phyloP scores from a whole-genome alignment of 805 yeast genomes.

The Yarrowia bubula region DNA sequence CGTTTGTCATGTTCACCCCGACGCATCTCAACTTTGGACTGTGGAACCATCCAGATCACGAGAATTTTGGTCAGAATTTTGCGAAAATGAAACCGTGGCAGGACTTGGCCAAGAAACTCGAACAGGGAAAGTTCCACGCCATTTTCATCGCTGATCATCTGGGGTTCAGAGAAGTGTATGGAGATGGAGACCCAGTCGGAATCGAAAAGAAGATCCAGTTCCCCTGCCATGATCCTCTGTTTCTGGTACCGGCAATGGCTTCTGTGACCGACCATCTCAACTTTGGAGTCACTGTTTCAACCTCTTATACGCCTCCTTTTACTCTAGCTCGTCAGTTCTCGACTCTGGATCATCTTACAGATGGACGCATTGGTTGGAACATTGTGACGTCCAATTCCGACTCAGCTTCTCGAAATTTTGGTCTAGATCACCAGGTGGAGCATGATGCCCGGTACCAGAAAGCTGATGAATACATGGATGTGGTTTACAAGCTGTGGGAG shows the following conservation, averaged over 20 bases:
- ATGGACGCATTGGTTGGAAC: slow-evolving; percentile 50
- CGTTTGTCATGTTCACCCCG: slow-evolving; percentile 41
- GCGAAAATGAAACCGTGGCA: slow-evolving; percentile 42
- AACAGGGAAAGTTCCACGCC: slow-evolving; percentile 43
- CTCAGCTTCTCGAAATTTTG: slow-evolving; percentile 45
- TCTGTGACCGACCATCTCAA: slow-evolving; percentile 44
- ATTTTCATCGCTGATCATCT: slow-evolving; percentile 45
- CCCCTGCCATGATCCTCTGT: slow-evolving; percentile 44
- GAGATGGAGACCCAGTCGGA: slow-evolving; percentile 26
- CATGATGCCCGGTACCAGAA: slow-evolving; percentile 45
- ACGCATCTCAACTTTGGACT: slow-evolving; percentile 37
- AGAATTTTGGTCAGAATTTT: slow-evolving; percentile 32
- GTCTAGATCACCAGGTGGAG: slow-evolving; percentile 41
- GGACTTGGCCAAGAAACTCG: slow-evolving; percentile 41
- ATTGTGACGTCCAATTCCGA: slow-evolving; percentile 47
- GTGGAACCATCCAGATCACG: slow-evolving; percentile 46
- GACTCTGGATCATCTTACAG: slow-evolving; percentile 46
- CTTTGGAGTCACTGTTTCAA: slow-evolving; percentile 46
- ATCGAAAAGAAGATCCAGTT: slow-evolving; percentile 41
- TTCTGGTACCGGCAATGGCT: slow-evolving; percentile 44
- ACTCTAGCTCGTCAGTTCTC: slow-evolving; percentile 47
- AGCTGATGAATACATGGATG: slow-evolving; percentile 46
- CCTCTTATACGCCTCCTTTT: slow-evolving; percentile 46
- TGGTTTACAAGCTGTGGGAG: slow-evolving; percentile 43
- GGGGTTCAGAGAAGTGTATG: slow-evolving; percentile 44